phyloP scores from a whole-genome alignment of 1,139 yeast species.

The Suhomyces ambrosiae region DNA sequence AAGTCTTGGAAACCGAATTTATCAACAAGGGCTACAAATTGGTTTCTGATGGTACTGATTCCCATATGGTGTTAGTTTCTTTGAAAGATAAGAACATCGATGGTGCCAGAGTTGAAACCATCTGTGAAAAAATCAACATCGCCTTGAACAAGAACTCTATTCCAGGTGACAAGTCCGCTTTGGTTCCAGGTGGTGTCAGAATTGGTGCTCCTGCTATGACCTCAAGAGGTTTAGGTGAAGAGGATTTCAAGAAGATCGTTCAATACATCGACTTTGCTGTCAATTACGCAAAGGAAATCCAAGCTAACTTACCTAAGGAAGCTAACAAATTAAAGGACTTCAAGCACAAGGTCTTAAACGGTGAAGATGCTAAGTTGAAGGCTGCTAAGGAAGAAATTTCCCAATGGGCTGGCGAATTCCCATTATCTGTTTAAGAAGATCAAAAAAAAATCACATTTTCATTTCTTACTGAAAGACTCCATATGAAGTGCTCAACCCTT shows the following conservation, averaged over 20 bases:
- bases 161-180: slow-evolving; percentile 97
- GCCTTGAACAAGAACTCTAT: slow-evolving; percentile 97
- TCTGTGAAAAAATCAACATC: slow-evolving; percentile 91
- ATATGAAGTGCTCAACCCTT: slow-evolving; percentile 15
- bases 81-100: slow-evolving; percentile 89
- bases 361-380: slow-evolving; percentile 63
- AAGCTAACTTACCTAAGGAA: slow-evolving; percentile 74
- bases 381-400: slow-evolving; percentile 76
- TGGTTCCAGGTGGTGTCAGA: slow-evolving; percentile 97
- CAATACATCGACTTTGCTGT: slow-evolving; percentile 84
- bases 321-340: slow-evolving; percentile 94
- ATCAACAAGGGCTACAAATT: slow-evolving; percentile 71
- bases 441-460: slow-evolving; percentile 7
- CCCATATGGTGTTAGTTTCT: slow-evolving; percentile 91
- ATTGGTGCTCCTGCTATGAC: slow-evolving; percentile 99
- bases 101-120: slow-evolving; percentile 96
- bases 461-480: slow-evolving; percentile 11
- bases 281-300: slow-evolving; percentile 73
- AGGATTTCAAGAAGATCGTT: slow-evolving; percentile 82
- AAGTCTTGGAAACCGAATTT: slow-evolving; percentile 77
- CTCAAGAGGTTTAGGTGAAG: slow-evolving; percentile 90
- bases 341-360: slow-evolving; percentile 74
- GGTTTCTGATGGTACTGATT: slow-evolving; percentile 94
- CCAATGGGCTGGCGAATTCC: slow-evolving; percentile 92
- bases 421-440: slow-evolving; percentile 67